phyloP scores from a whole-genome alignment of 2,329 filamentous ascomycete genomes.

The Exophiala viscosa region DNA sequence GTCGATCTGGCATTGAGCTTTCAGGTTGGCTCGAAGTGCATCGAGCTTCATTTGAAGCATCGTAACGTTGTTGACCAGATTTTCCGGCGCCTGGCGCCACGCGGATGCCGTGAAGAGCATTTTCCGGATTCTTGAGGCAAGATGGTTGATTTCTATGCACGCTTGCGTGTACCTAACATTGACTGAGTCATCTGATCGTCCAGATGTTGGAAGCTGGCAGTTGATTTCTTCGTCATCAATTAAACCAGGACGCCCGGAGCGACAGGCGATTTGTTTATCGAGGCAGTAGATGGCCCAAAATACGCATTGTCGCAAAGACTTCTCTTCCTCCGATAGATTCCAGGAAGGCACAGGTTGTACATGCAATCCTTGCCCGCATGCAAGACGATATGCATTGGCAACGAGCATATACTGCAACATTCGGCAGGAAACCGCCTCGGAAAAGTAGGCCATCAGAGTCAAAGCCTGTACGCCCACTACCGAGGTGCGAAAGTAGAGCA shows the following conservation, averaged over 20 bases:
- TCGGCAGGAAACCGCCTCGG: neutral
- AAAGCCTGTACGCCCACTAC: slow-evolving; percentile 7
- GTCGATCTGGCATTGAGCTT: neutral
- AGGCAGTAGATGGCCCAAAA: slow-evolving; percentile 6
- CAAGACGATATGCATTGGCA: slow-evolving; percentile 4
- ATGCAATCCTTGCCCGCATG: slow-evolving; percentile 1
- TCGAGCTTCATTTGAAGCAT: slow-evolving; percentile 1
- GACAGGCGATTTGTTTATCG: slow-evolving; percentile 5
- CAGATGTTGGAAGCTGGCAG: neutral
- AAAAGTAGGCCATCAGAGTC: slow-evolving; percentile 9
- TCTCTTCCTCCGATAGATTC: slow-evolving; percentile 2
- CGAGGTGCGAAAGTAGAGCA: slow-evolving; percentile 3
- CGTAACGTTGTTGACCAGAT: neutral
- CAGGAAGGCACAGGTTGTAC: neutral
- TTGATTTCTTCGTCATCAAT: slow-evolving; percentile 8
- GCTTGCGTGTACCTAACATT: slow-evolving; percentile 1
- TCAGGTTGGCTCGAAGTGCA: neutral
- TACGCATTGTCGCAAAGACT: neutral
- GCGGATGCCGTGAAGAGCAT: neutral
- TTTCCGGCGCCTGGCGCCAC: neutral
- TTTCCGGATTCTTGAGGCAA: neutral
- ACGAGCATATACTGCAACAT: slow-evolving; percentile 9
- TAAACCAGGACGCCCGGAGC: neutral
- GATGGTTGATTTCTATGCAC: slow-evolving; percentile 1
- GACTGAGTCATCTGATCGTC: neutral